A percentile compares a stretch with the other conserved stretches of the same genome.
These are phyloP conservation scores for Boletus rubroflammeus DNA, from an alignment of 768 basidiomycete species.

Conservation along the genomic window DNA sequence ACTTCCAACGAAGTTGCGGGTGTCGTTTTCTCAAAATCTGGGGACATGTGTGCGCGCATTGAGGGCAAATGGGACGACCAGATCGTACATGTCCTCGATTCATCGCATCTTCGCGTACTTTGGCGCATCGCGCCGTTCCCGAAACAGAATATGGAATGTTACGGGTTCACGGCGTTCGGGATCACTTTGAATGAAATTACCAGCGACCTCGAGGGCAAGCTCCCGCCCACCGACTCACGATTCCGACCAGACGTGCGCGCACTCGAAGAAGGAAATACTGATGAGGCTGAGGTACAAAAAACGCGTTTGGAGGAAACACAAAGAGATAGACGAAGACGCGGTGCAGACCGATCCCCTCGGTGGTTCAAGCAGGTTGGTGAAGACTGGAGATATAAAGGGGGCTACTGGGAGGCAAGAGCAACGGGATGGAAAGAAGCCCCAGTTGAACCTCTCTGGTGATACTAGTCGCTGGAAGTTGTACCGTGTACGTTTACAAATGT, in stretches of 20 bases:
- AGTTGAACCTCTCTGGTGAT: conserved; percentile 59
- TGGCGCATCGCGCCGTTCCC: conserved; percentile 79
- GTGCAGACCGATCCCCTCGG: conserved; percentile 56
- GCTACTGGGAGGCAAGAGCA: conserved; percentile 78
- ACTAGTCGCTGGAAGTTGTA: no score
- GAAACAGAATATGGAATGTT: conserved; percentile 64
- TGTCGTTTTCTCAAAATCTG: conserved; percentile 49
- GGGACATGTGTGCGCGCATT: conserved; percentile 55
- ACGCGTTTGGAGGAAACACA: conserved; percentile 70
- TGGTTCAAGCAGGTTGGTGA: conserved; percentile 75
- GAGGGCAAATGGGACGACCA: conserved; percentile 92
- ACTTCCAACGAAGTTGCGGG: conserved; percentile 71
- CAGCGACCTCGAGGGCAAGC: conserved; percentile 52
- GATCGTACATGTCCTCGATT: conserved; percentile 63
- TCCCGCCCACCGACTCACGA: conserved; percentile 82
- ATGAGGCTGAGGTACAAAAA: conserved; percentile 72
- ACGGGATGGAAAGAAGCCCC: conserved; percentile 55
- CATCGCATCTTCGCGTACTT: conserved; percentile 66
- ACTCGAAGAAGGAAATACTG: conserved; percentile 72
- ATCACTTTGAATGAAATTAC: conserved; percentile 82
- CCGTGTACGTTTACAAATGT: no score
- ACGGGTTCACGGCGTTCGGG: conserved; percentile 79
- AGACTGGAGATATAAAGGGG: conserved; percentile 74
- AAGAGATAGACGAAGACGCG: conserved; percentile 61
- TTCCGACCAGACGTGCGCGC: conserved; percentile 79